Evolutionary conservation across 108 stramenopile species (phyloP), one percentile per base, ranked within the genome.

Genomic region (Chaetoceros muelleri): DNA sequence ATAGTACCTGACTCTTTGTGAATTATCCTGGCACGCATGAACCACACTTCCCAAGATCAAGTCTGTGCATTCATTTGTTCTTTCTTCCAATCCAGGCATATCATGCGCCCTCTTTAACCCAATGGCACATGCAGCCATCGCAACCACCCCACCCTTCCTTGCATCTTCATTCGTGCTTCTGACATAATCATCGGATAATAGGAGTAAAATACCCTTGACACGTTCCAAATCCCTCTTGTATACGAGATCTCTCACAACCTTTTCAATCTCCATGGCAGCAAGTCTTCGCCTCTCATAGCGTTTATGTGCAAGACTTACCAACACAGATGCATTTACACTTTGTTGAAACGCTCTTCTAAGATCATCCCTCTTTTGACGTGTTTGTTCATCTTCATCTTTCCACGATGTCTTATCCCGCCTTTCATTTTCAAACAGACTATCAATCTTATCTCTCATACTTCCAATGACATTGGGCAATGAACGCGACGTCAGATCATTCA

Each of bases 251-350:
- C 86, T 70, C 8, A 88, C 81, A n/a, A 86, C 84, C 65, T 87
- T 88, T 76, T 88, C 84, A 68, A 92, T 92, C 62, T 92, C 90
- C 84, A 88, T 87, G 52, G 90, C 86, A 2, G 90, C 90, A 55
- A 92, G 69, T 45, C 86, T 68, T 16, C 90, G 67, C 44, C 90
- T 81, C 69, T 92, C 90, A 56, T 92, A 86, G 24, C 86, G 78
- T 60, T 92, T 92, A 67, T 92, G 90, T 31, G 90, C 90, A 62
- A 92, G 55, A 28, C 74, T 74, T n/a, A 87, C 90, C 25, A 92
- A 56, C 1, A 92, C 86, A 27, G 86, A 82, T 5, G 90, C 81
- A 48, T 71, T 78, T 8, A 92, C 84, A 46, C 71, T 69, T 57
- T 92, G 90, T 63, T 92, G 90, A 60, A 79, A 83, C 10, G 71